These are phyloP conservation scores for Oryza officinalis DNA, from an alignment of 176 grass and related monocot species.

Conservation along the genomic window DNA sequence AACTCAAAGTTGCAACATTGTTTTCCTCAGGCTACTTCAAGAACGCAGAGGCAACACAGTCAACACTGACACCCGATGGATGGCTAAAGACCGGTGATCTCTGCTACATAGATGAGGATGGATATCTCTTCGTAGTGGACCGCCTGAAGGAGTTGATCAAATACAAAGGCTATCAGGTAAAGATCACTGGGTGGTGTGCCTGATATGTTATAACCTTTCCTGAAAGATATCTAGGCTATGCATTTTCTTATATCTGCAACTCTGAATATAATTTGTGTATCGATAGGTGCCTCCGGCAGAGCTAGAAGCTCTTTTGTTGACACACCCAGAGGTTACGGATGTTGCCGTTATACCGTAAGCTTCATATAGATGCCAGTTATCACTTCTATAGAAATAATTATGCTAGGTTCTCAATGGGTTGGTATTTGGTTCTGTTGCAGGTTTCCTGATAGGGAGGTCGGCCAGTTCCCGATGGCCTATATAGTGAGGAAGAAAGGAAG, in stretches of 20 bases:
- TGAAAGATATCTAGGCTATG: background rate
- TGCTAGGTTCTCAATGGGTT: background rate
- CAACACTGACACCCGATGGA: constrained; percentile 64
- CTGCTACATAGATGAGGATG: constrained; percentile 94
- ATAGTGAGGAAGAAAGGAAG: constrained; percentile 72
- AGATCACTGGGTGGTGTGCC: background rate
- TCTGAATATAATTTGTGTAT: constrained; percentile 10
- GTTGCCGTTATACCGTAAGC: constrained; percentile 83
- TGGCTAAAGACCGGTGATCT: constrained; percentile 94
- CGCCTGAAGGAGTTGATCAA: constrained; percentile 95
- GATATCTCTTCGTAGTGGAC: constrained; percentile 94
- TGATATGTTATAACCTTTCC: background rate
- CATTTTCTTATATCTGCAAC: background rate
- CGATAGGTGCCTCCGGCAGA: constrained; percentile 85
- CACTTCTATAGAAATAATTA: background rate
- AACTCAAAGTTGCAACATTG: constrained; percentile 11
- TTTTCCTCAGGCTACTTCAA: constrained; percentile 72
- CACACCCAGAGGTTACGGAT: constrained; percentile 65
- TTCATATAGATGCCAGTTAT: background rate
- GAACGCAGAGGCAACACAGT: constrained; percentile 72
- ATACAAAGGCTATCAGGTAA: constrained; percentile 98
- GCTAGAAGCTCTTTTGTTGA: constrained; percentile 82
- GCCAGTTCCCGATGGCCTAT: constrained; percentile 90
- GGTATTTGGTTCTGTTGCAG: constrained; percentile 34
- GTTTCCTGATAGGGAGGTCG: constrained; percentile 78